A percentile compares a stretch with the other conserved stretches of the same genome.
phyloP scores from a whole-genome alignment of 2,329 filamentous ascomycete genomes.

The Fusarium staphyleae region DNA sequence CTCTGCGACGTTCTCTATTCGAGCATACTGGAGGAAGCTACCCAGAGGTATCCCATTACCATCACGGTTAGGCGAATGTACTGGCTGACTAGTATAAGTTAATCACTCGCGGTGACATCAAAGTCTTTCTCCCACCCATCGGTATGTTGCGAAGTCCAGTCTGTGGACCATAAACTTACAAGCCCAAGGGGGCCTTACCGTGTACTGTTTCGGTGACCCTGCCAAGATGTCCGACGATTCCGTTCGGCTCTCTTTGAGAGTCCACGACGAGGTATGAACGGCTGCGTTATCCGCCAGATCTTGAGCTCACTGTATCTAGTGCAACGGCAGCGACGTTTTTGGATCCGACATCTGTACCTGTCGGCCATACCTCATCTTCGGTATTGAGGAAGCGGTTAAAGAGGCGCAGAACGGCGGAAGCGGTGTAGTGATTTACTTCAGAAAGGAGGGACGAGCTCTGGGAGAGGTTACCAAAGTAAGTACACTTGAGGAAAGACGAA shows the following conservation, averaged over 20 bases:
- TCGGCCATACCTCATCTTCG: constrained; percentile 93
- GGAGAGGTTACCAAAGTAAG: constrained; percentile 95
- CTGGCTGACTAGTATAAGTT: constrained; percentile 56
- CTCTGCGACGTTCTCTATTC: constrained; percentile 84
- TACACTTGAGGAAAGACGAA: constrained; percentile 3
- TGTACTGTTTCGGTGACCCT: constrained; percentile 96
- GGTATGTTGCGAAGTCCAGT: constrained; percentile 53
- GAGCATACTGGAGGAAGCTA: constrained; percentile 97
- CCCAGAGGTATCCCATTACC: constrained; percentile 67
- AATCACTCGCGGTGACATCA: constrained; percentile 93
- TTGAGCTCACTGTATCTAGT: constrained; percentile 54
- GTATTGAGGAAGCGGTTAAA: constrained; percentile 96
- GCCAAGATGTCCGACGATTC: constrained; percentile 91
- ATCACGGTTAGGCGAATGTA: not conserved
- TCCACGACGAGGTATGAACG: constrained; percentile 69
- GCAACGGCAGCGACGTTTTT: constrained; percentile 97
- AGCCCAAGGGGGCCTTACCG: constrained; percentile 78
- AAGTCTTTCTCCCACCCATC: constrained; percentile 94
- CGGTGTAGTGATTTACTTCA: constrained; percentile 97
- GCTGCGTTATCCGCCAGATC: not conserved
- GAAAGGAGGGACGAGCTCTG: constrained; percentile 92
- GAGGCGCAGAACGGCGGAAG: constrained; percentile 94
- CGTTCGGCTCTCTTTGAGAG: constrained; percentile 79
- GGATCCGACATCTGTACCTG: constrained; percentile 98
- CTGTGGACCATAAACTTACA: constrained; percentile 16